These are phyloP conservation scores for Cytospora mali DNA, from an alignment of 2,329 filamentous ascomycete genomes.

Conservation along the genomic window DNA sequence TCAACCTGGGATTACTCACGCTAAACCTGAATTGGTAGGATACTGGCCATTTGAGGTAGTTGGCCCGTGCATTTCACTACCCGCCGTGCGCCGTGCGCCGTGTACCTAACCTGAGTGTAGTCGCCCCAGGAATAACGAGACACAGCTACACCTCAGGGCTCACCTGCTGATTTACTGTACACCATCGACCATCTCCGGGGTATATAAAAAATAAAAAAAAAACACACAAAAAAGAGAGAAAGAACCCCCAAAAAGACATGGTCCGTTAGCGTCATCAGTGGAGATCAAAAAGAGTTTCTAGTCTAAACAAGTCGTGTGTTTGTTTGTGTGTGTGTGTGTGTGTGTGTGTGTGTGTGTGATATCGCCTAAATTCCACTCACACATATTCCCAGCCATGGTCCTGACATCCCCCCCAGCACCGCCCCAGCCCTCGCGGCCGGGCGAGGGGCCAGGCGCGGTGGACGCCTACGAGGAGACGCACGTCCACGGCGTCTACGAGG, in stretches of 20 bases:
- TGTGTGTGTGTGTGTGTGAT: too few relatives aligned
- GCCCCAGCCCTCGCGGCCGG: slow-evolving; percentile 29
- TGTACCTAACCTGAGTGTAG: too few relatives aligned
- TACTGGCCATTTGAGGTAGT: too few relatives aligned
- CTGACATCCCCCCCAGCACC: slow-evolving; percentile 28
- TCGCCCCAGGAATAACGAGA: background rate
- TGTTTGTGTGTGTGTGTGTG: too few relatives aligned
- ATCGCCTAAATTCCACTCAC: too few relatives aligned
- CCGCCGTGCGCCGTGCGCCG: too few relatives aligned
- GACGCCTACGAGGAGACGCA: slow-evolving; percentile 78
- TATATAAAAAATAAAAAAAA: too few relatives aligned
- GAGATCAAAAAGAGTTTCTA: background rate
- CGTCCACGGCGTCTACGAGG: slow-evolving; percentile 90
- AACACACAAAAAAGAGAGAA: too few relatives aligned
- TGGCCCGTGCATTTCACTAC: too few relatives aligned
- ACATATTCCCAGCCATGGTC: slow-evolving; percentile 3
- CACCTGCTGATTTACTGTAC: background rate
- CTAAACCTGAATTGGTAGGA: too few relatives aligned
- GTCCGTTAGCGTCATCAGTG: background rate
- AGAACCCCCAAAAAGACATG: too few relatives aligned
- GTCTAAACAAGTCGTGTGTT: background rate
- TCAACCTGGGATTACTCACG: too few relatives aligned
- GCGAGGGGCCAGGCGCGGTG: slow-evolving; percentile 37
- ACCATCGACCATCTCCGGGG: background rate
- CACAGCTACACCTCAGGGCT: background rate